phyloP scores from a whole-genome alignment of 176 grass and related monocot genomes.

The Zoysia pacifica region DNA sequence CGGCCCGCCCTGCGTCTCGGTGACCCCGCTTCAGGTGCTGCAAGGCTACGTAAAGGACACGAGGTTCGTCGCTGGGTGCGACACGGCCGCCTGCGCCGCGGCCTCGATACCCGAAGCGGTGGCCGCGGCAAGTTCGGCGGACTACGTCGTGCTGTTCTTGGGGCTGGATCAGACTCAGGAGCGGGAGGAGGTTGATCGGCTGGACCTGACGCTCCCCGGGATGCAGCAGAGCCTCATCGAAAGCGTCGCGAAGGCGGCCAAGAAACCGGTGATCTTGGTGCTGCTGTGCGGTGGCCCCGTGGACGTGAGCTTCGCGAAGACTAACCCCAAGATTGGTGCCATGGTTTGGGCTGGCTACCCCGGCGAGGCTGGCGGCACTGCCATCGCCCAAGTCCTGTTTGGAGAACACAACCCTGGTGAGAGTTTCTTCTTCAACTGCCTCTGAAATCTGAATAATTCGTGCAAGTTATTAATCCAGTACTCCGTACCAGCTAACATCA shows the following conservation, averaged over 20 bases:
- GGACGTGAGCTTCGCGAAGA: slow-evolving; percentile 85
- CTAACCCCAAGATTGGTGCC: slow-evolving; percentile 66
- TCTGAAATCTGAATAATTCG: too few species aligned
- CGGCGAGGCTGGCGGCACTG: slow-evolving; percentile 77
- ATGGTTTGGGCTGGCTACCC: slow-evolving; percentile 95
- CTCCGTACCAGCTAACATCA: not conserved
- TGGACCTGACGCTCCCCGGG: slow-evolving; percentile 73
- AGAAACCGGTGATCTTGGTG: slow-evolving; percentile 80
- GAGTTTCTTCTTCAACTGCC: not conserved
- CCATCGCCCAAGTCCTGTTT: slow-evolving; percentile 81
- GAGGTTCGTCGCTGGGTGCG: slow-evolving; percentile 56
- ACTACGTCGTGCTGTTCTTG: slow-evolving; percentile 79
- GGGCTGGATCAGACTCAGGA: slow-evolving; percentile 84
- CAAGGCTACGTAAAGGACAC: slow-evolving; percentile 67
- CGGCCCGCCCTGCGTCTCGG: slow-evolving; percentile 67
- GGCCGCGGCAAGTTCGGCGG: slow-evolving; percentile 50
- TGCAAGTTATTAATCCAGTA: not conserved
- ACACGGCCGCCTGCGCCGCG: slow-evolving; percentile 58
- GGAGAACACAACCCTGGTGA: slow-evolving; percentile 97
- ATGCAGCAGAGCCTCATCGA: slow-evolving; percentile 76
- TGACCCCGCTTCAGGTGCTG: slow-evolving; percentile 63
- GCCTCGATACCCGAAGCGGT: slow-evolving; percentile 53
- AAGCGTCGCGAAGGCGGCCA: slow-evolving; percentile 68
- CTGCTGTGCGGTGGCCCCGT: slow-evolving; percentile 80
- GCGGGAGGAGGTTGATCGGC: slow-evolving; percentile 76